A percentile compares a stretch with the other conserved stretches of the same genome.
phyloP scores from a whole-genome alignment of 1,139 yeast species.

The Suhomyces bolitotheri region DNA sequence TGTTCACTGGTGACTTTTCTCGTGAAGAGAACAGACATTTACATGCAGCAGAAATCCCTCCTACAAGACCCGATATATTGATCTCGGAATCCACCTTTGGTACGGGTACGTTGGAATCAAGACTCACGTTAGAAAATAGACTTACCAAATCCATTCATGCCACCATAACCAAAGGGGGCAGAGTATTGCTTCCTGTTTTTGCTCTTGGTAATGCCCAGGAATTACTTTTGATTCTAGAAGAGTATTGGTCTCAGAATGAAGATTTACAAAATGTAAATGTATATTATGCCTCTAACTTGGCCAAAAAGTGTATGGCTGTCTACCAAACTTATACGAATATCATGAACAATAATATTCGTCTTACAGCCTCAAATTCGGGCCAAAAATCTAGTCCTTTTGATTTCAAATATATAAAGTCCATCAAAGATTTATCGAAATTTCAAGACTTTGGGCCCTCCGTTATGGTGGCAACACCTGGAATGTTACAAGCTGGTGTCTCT shows the following conservation, averaged over 20 bases:
- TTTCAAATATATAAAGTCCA: slow-evolving; percentile 79
- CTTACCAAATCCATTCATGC: slow-evolving; percentile 81
- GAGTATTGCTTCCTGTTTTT: slow-evolving; percentile 90
- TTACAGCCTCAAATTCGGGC: slow-evolving; percentile 50
- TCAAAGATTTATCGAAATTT: slow-evolving; percentile 76
- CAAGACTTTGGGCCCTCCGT: slow-evolving; percentile 97
- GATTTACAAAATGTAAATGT: slow-evolving; percentile 82
- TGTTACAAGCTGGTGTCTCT: slow-evolving; percentile 94
- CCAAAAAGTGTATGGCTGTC: slow-evolving; percentile 95
- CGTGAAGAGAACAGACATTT: slow-evolving; percentile 94
- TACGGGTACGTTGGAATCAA: slow-evolving; percentile 94
- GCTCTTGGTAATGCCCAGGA: slow-evolving; percentile 98
- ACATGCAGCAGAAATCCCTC: slow-evolving; percentile 94
- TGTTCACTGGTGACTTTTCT: slow-evolving; percentile 96
- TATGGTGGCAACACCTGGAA: slow-evolving; percentile 95
- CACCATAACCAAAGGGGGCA: slow-evolving; percentile 84
- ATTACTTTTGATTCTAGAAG: slow-evolving; percentile 81
- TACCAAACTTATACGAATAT: slow-evolving; percentile 94
- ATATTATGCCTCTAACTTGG: slow-evolving; percentile 89
- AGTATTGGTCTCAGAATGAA: slow-evolving; percentile 85
- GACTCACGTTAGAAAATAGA: slow-evolving; percentile 79
- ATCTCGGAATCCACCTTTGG: slow-evolving; percentile 97
- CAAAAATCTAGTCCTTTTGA: slow-evolving; percentile 74
- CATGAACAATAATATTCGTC: slow-evolving; percentile 91
- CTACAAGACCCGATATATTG: slow-evolving; percentile 80